Percentiles rank a stretch among this genome's conserved stretches.
These are phyloP conservation scores for Linum usitatissimum DNA, from an alignment of 345 rosid species.

Conservation along the genomic window DNA sequence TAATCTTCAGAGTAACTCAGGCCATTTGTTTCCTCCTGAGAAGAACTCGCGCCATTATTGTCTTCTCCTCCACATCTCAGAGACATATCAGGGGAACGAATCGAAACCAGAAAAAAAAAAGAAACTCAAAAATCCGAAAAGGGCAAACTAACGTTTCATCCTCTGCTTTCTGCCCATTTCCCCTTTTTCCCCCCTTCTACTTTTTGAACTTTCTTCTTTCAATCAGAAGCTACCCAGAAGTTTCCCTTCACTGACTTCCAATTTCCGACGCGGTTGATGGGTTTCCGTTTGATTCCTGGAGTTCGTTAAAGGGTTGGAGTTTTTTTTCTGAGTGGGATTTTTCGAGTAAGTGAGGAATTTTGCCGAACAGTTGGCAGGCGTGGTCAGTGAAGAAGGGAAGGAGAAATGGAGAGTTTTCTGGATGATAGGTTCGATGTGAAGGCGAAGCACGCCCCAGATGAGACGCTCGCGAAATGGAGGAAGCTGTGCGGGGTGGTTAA, in stretches of 20 bases:
- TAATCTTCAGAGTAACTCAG: too few species aligned
- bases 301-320: not conserved
- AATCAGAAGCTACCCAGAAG: not conserved
- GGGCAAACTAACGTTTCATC: not conserved
- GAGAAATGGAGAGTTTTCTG: conserved; percentile 52
- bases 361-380: not conserved
- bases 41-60: not conserved
- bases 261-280: not conserved
- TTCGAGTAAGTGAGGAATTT: not conserved
- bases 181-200: not conserved
- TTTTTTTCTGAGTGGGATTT: not conserved
- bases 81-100: not conserved
- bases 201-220: not conserved
- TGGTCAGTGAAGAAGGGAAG: not conserved
- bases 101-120: not conserved
- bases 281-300: not conserved
- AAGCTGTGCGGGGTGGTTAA: conserved; percentile 61
- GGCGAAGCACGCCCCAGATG: conserved; percentile 56
- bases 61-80: not conserved
- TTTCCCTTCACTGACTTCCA: not conserved
- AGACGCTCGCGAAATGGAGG: conserved; percentile 63
- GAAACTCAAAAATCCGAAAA: not conserved
- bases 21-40: not conserved
- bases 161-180: not conserved
- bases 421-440: conserved; percentile 51